Evolutionary conservation across 768 basidiomycete genomes (phyloP).

Genomic region (Lactarius pseudohatsudake): DNA sequence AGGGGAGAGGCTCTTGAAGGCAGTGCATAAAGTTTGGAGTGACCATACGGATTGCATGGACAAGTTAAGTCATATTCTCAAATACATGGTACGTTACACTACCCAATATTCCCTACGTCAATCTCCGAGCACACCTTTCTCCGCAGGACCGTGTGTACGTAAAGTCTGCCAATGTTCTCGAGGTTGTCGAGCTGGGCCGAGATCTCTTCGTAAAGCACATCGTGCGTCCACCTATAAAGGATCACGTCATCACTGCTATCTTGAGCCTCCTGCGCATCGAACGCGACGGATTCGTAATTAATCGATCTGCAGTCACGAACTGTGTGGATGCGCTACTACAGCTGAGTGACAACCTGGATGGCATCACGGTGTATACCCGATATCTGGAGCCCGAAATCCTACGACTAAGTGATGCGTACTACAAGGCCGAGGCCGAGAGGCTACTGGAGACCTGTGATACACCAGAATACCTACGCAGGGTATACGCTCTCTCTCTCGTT

Average conservation of each 20-base stretch:
- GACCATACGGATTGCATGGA: conserved; percentile 89
- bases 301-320: conserved; percentile 86
- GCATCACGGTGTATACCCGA: conserved; percentile 69
- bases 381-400: conserved; percentile 85
- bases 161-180: conserved; percentile 67
- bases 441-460: conserved; percentile 76
- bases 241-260: conserved; percentile 78
- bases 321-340: conserved; percentile 83
- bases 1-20: conserved; percentile 82
- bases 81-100: conserved; percentile 78
- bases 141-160: conserved; percentile 91
- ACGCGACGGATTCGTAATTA: conserved; percentile 87
- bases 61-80: conserved; percentile 85
- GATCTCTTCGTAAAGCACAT: conserved; percentile 82
- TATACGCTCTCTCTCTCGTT: conserved; percentile 41
- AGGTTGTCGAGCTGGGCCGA: conserved; percentile 79
- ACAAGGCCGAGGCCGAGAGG: conserved; percentile 67
- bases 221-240: conserved; percentile 76
- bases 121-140: conserved; percentile 23
- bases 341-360: conserved; percentile 52
- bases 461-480: conserved; percentile 76
- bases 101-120: background rate
- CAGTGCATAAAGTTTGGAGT: conserved; percentile 84
- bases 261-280: conserved; percentile 87
- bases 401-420: conserved; percentile 75